A percentile compares a stretch with the other conserved stretches of the same genome.
Evolutionary conservation across 768 basidiomycete genomes (phyloP).

Genomic region (Collybiopsis luxurians): DNA sequence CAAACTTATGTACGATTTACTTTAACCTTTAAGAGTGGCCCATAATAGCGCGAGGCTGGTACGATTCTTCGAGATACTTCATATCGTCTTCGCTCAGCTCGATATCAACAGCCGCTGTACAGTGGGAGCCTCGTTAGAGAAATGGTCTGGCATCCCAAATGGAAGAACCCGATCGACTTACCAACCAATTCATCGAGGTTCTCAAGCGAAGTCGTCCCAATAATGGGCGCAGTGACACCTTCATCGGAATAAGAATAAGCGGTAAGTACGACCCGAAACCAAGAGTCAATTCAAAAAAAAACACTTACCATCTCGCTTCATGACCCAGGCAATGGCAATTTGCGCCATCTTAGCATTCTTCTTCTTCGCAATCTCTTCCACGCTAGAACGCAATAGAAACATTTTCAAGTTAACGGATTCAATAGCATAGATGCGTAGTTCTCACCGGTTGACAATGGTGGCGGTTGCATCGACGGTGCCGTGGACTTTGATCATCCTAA

Average conservation of each 20-base stretch:
- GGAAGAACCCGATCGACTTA: conserved; percentile 9
- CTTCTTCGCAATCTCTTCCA: conserved; percentile 54
- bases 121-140: too few species aligned
- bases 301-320: conserved; percentile 11
- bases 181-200: conserved; percentile 38
- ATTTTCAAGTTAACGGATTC: neutral
- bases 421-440: neutral
- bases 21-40: conserved; percentile 29
- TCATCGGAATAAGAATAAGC: neutral
- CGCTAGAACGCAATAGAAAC: conserved; percentile 30
- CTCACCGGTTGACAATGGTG: conserved; percentile 36
- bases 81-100: conserved; percentile 48
- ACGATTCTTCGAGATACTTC: conserved; percentile 41
- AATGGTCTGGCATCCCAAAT: neutral
- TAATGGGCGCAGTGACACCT: conserved; percentile 40
- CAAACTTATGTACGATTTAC: too few species aligned
- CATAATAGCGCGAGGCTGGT: conserved; percentile 36
- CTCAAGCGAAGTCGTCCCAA: conserved; percentile 34
- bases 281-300: too few species aligned
- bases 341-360: conserved; percentile 56
- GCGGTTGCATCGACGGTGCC: conserved; percentile 19
- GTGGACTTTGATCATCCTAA: conserved; percentile 18
- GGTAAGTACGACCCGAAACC: too few species aligned
- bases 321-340: conserved; percentile 51
- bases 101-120: conserved; percentile 33